Evolutionary conservation across 805 yeast species (phyloP).

Genomic region (Teunomyces aglyptinius): DNA sequence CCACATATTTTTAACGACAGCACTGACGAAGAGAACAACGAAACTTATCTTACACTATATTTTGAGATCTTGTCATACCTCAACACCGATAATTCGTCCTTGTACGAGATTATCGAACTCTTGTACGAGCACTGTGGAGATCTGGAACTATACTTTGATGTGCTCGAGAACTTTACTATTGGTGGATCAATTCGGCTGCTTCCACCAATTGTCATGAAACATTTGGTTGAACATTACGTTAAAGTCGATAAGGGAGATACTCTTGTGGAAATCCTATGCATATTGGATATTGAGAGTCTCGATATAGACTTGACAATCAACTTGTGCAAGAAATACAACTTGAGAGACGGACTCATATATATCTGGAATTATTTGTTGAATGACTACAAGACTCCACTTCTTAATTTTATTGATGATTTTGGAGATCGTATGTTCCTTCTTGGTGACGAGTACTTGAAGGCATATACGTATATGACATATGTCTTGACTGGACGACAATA

Average conservation of each 20-base stretch:
- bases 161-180: conserved; percentile 52
- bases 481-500: conserved; percentile 75
- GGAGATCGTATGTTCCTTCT: conserved; percentile 11
- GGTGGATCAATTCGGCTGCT: conserved; percentile 45
- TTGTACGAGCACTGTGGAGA: conserved; percentile 29
- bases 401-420: conserved; percentile 50
- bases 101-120: conserved; percentile 16
- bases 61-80: conserved; percentile 14
- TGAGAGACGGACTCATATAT: conserved; percentile 64
- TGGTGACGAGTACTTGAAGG: conserved; percentile 13
- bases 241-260: conserved; percentile 39
- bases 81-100: conserved; percentile 1
- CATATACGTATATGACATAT: conserved; percentile 59
- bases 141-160: conserved; percentile 45
- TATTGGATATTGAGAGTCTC: conserved; percentile 61
- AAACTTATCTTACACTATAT: conserved; percentile 14
- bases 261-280: conserved; percentile 68
- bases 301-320: conserved; percentile 76
- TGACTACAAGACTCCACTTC: conserved; percentile 72
- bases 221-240: conserved; percentile 54
- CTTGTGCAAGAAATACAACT: conserved; percentile 53
- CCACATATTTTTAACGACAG: conserved; percentile 34
- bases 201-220: conserved; percentile 64
- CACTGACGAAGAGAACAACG: conserved; percentile 13
- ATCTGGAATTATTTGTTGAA: conserved; percentile 68